Evolutionary conservation across 2,329 filamentous ascomycete genomes (phyloP).

Genomic region (Orbilia ellipsospora): DNA sequence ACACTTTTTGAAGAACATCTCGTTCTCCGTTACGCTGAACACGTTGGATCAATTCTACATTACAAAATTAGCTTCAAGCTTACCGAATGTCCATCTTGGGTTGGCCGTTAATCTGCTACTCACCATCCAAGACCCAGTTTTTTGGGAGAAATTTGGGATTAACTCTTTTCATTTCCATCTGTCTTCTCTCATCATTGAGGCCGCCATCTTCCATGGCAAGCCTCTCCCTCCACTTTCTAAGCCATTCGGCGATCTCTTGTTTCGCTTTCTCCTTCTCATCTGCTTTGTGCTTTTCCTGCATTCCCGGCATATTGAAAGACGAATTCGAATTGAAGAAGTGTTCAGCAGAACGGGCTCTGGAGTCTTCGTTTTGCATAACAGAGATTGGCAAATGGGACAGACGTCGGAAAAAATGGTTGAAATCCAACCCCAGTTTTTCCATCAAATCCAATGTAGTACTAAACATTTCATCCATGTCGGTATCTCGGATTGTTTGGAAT

Average conservation of each 20-base stretch:
- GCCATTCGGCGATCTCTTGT: slow-evolving; percentile 78
- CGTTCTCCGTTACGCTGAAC: slow-evolving; percentile 87
- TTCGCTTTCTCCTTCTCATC: slow-evolving; percentile 71
- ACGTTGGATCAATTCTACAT: slow-evolving; percentile 79
- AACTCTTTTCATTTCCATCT: slow-evolving; percentile 78
- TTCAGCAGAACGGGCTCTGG: slow-evolving; percentile 72
- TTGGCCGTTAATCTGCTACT: neutral
- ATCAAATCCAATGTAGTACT: slow-evolving; percentile 84
- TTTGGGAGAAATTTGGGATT: slow-evolving; percentile 95
- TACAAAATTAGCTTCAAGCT: neutral
- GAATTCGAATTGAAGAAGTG: slow-evolving; percentile 79
- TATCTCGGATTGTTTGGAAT: slow-evolving; percentile 74
- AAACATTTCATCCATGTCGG: slow-evolving; percentile 83
- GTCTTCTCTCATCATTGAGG: slow-evolving; percentile 72
- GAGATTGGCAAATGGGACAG: slow-evolving; percentile 73
- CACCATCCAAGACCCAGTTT: slow-evolving; percentile 83
- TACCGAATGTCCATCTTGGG: no score
- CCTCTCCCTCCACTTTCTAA: slow-evolving; percentile 76
- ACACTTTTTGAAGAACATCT: slow-evolving; percentile 78
- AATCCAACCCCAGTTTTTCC: slow-evolving; percentile 85
- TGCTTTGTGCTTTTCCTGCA: slow-evolving; percentile 69
- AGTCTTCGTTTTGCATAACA: slow-evolving; percentile 73
- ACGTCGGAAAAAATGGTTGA: slow-evolving; percentile 90
- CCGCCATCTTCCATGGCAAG: slow-evolving; percentile 63
- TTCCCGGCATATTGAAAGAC: slow-evolving; percentile 61